phyloP scores from a whole-genome alignment of 225 moss, liverwort and hornwort genomes.

The Pseudisothecium myosuroides region DNA sequence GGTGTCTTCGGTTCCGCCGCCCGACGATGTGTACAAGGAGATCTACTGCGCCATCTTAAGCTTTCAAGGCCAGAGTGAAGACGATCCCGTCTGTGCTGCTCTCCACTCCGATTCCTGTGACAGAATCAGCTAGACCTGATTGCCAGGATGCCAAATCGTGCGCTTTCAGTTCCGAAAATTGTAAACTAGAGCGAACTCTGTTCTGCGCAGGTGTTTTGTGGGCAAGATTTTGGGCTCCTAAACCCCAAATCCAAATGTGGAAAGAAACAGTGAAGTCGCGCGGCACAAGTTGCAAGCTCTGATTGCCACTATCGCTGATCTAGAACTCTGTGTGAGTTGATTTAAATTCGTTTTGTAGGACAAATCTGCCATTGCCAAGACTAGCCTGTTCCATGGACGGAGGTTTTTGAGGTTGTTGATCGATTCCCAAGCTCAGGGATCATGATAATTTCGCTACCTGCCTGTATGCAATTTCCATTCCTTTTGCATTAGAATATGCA shows the following conservation, averaged over 20 bases:
- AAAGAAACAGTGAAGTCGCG: not conserved
- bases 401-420: not conserved
- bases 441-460: not conserved
- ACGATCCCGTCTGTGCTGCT: not conserved
- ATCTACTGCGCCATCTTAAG: constrained; percentile 18
- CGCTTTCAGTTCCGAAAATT: not conserved
- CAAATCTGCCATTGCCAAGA: not conserved
- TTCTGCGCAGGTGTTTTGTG: not conserved
- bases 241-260: not conserved
- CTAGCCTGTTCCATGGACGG: not conserved
- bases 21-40: constrained; percentile 48
- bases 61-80: not conserved
- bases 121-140: constrained; percentile 14
- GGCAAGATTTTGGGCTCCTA: not conserved
- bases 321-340: not conserved
- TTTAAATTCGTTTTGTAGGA: not conserved
- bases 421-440: not conserved
- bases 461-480: not conserved
- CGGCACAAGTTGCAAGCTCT: not conserved
- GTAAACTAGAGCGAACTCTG: not conserved
- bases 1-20: constrained; percentile 62
- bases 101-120: constrained; percentile 6
- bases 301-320: not conserved
- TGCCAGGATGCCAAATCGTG: not conserved
- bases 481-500: not conserved